These are phyloP conservation scores for Kodamaea derodonti DNA, from an alignment of 1,139 yeast species.

Conservation along the genomic window DNA sequence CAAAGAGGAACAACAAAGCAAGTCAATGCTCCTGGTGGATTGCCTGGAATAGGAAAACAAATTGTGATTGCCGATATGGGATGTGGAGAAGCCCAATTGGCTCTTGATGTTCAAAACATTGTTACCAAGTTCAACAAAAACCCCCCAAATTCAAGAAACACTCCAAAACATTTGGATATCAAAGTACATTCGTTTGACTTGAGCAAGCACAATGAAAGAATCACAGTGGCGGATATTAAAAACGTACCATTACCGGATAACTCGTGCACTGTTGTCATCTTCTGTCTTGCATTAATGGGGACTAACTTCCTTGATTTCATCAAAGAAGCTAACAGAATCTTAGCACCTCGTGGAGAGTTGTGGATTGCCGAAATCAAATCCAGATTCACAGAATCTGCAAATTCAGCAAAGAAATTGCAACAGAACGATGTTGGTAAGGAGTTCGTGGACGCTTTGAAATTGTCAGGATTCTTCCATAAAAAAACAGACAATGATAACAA, in stretches of 20 bases:
- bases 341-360: conserved; percentile 87
- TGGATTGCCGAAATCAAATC: conserved; percentile 99
- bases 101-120: conserved; percentile 58
- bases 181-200: conserved; percentile 87
- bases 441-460: conserved; percentile 73
- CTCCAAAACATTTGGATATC: conserved; percentile 40
- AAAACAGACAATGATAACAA: conserved; percentile 82
- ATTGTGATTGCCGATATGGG: conserved; percentile 97
- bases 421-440: conserved; percentile 56
- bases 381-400: conserved; percentile 60
- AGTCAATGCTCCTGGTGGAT: conserved; percentile 92
- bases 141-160: conserved; percentile 24
- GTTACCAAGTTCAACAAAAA: conserved; percentile 33
- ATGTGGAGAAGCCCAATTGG: conserved; percentile 92
- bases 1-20: conserved; percentile 55
- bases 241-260: conserved; percentile 80
- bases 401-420: conserved; percentile 14
- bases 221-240: conserved; percentile 92
- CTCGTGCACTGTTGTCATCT: conserved; percentile 79
- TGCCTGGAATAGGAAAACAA: conserved; percentile 62
- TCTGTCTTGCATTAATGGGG: conserved; percentile 95
- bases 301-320: conserved; percentile 91
- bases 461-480: conserved; percentile 82
- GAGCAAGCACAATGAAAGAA: conserved; percentile 78
- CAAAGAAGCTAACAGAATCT: conserved; percentile 80